Conservation (phyloP, 2,329 filamentous ascomycete genomes). For the Pseudogymnoascus sp. region DNA sequence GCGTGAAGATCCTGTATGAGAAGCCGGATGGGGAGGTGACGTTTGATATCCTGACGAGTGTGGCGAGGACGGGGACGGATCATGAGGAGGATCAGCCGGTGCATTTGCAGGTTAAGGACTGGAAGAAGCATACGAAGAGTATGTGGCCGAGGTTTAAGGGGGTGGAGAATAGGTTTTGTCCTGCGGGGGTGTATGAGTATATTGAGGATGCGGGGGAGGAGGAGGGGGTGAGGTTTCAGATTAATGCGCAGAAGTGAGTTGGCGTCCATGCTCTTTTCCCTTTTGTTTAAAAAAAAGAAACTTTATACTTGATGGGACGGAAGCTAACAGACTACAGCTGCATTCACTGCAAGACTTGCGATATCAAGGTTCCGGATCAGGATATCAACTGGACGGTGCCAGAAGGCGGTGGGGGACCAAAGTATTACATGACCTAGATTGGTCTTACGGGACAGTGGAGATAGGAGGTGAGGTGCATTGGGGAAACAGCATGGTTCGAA, state of each 20-base stretch:
- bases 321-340: constrained; percentile 54
- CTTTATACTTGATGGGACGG: neutral
- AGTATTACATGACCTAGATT: constrained; percentile 58
- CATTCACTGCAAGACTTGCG: constrained; percentile 99
- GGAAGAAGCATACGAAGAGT: constrained; percentile 79
- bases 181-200: constrained; percentile 96
- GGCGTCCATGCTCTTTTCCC: neutral
- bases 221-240: constrained; percentile 89
- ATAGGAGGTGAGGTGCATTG: neutral
- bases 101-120: constrained; percentile 90
- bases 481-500: neutral
- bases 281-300: neutral
- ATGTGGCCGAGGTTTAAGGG: constrained; percentile 87
- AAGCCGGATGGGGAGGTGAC: constrained; percentile 94
- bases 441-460: neutral
- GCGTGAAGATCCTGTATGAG: constrained; percentile 86
- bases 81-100: constrained; percentile 98
- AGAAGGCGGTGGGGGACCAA: constrained; percentile 76
- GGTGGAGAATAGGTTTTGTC: constrained; percentile 93
- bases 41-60: constrained; percentile 94
- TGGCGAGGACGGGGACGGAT: constrained; percentile 92
- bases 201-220: constrained; percentile 85
- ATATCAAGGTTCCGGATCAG: constrained; percentile 95
- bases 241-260: constrained; percentile 92
- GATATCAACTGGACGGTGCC: constrained; percentile 98